Evolutionary conservation across 768 basidiomycete species (phyloP).

Genomic region (Aureoboletus auriporus): DNA sequence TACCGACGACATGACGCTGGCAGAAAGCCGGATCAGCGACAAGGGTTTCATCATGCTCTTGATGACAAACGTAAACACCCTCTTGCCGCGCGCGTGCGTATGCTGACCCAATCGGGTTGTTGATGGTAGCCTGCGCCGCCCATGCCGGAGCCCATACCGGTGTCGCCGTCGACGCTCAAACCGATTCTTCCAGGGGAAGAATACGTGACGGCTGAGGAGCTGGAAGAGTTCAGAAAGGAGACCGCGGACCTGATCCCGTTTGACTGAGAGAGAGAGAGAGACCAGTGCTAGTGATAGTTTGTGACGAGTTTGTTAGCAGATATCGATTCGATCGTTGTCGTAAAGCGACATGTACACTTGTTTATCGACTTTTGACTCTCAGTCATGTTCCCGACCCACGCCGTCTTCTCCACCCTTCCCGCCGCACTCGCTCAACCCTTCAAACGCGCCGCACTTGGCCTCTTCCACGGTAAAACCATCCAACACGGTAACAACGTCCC

Average conservation of each 20-base stretch:
- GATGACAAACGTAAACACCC: not conserved
- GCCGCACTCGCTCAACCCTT: slow-evolving; percentile 58
- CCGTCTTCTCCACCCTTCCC: slow-evolving; percentile 17
- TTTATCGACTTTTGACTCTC: too few species aligned
- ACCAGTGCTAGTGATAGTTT: too few species aligned
- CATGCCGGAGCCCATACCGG: slow-evolving; percentile 1
- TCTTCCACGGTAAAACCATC: slow-evolving; percentile 79
- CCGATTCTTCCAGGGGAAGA: not conserved
- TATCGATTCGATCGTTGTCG: too few species aligned
- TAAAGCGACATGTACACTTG: too few species aligned
- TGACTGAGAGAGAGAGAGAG: too few species aligned
- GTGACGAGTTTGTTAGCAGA: too few species aligned
- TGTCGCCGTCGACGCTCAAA: not conserved
- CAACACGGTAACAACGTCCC: slow-evolving; percentile 88
- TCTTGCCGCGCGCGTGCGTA: too few species aligned
- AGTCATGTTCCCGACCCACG: slow-evolving; percentile 23
- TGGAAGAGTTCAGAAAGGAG: too few species aligned
- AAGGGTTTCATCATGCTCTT: slow-evolving; percentile 3
- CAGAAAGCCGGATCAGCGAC: slow-evolving; percentile 1
- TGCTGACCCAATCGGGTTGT: too few species aligned
- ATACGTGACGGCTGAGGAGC: not conserved
- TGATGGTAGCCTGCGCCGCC: not conserved
- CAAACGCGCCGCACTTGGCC: slow-evolving; percentile 75
- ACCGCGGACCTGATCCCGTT: too few species aligned
- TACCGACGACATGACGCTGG: not conserved